phyloP scores from a whole-genome alignment of 2,329 filamentous ascomycete genomes.

The Aureobasidium melanogenum region DNA sequence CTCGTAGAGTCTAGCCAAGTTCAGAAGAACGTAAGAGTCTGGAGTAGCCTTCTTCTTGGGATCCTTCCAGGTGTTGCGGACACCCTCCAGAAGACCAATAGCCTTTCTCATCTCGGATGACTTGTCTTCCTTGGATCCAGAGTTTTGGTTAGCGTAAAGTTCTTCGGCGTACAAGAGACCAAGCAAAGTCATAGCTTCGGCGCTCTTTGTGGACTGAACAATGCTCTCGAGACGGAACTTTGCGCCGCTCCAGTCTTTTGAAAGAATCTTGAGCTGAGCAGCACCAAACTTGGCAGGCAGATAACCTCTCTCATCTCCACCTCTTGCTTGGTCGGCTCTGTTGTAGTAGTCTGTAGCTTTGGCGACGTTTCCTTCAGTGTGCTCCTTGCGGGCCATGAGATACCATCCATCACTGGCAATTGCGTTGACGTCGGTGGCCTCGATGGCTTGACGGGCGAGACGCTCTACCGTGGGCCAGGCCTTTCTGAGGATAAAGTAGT shows the following conservation, averaged over 20 bases:
- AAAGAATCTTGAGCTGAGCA: conserved; percentile 78
- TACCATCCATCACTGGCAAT: conserved; percentile 98
- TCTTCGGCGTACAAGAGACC: conserved; percentile 92
- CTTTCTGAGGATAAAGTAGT: conserved; percentile 81
- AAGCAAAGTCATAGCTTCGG: conserved; percentile 86
- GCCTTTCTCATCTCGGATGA: conserved; percentile 78
- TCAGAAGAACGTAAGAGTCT: conserved; percentile 81
- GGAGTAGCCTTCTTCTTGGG: conserved; percentile 73
- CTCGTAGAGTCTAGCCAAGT: conserved; percentile 87
- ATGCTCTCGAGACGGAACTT: conserved; percentile 94
- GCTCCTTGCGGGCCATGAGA: conserved; percentile 80
- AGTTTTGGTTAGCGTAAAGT: conserved; percentile 69
- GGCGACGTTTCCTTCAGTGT: conserved; percentile 66
- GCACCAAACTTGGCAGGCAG: conserved; percentile 90
- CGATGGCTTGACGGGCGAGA: conserved; percentile 85
- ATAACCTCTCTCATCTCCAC: conserved; percentile 82
- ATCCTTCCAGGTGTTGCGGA: conserved; percentile 85
- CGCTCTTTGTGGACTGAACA: conserved; percentile 69
- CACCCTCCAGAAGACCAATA: conserved; percentile 71
- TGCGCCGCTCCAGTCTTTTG: conserved; percentile 78
- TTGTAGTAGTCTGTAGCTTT: conserved; percentile 80
- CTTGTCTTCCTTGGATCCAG: conserved; percentile 75
- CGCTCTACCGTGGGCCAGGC: conserved; percentile 73
- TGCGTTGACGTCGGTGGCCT: conserved; percentile 90
- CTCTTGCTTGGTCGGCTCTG: conserved; percentile 82